phyloP scores from a whole-genome alignment of 345 rosid species.

The Dipteronia sinensis region DNA sequence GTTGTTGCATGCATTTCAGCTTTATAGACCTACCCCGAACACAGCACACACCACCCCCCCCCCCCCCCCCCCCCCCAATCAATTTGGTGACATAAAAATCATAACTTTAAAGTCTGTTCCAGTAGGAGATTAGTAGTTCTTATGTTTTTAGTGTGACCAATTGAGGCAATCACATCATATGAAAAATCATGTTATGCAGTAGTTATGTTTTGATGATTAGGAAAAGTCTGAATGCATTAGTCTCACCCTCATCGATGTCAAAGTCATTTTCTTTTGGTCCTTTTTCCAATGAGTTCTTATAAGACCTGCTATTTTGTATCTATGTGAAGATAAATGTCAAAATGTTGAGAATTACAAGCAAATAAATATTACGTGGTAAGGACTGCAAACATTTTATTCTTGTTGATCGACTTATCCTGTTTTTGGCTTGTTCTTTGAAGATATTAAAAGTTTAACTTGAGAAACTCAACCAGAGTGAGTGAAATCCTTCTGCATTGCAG shows the following conservation, averaged over 20 bases:
- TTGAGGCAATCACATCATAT: background rate
- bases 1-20: background rate
- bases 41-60: background rate
- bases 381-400: background rate
- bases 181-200: background rate
- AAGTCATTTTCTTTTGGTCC: background rate
- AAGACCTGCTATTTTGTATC: background rate
- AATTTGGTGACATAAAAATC: background rate
- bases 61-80: too few species aligned
- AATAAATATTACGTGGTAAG: background rate
- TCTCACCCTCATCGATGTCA: background rate
- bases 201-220: background rate
- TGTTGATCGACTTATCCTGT: background rate
- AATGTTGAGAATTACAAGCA: background rate
- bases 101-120: background rate
- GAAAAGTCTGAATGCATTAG: background rate
- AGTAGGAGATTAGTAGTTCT: background rate
- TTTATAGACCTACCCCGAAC: too few species aligned
- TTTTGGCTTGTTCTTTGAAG: constrained; percentile 1
- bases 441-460: constrained; percentile 1
- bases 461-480: background rate
- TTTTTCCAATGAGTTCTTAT: background rate
- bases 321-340: background rate
- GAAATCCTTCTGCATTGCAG: constrained; percentile 37
- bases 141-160: background rate